Evolutionary conservation across 805 yeast genomes (phyloP).

Genomic region (Metschnikowia sp.): DNA sequence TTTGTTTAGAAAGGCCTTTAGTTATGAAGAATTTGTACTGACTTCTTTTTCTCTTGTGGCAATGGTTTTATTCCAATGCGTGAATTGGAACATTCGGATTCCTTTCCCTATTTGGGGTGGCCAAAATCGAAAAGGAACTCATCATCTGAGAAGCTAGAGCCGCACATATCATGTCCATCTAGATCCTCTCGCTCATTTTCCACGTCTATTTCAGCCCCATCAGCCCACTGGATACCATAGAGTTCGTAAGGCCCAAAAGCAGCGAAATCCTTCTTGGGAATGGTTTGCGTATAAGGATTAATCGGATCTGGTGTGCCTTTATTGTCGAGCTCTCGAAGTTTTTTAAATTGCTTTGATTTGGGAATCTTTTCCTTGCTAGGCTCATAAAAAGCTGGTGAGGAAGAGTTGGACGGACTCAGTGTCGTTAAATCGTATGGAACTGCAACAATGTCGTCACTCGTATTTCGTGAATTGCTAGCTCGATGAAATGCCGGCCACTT

Average conservation of each 20-base stretch:
- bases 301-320: background rate
- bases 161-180: no score
- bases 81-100: no score
- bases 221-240: background rate
- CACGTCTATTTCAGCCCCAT: background rate
- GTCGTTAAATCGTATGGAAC: conserved; percentile 11
- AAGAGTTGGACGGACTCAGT: no score
- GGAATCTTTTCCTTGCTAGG: background rate
- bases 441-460: conserved; percentile 8
- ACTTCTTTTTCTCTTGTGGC: no score
- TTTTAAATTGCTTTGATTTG: background rate
- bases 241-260: conserved; percentile 12
- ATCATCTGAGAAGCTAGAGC: background rate
- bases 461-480: no score
- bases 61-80: no score
- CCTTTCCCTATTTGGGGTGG: no score
- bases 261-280: conserved; percentile 1
- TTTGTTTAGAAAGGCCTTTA: no score
- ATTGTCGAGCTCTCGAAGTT: background rate
- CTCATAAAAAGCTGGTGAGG: background rate
- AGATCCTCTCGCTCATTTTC: background rate
- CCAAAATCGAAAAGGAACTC: background rate
- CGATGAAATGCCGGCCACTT: background rate
- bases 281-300: conserved; percentile 14
- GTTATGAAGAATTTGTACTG: no score